Conservation (phyloP, 108 stramenopile species). For the Stephanodiscus triporus region DNA sequence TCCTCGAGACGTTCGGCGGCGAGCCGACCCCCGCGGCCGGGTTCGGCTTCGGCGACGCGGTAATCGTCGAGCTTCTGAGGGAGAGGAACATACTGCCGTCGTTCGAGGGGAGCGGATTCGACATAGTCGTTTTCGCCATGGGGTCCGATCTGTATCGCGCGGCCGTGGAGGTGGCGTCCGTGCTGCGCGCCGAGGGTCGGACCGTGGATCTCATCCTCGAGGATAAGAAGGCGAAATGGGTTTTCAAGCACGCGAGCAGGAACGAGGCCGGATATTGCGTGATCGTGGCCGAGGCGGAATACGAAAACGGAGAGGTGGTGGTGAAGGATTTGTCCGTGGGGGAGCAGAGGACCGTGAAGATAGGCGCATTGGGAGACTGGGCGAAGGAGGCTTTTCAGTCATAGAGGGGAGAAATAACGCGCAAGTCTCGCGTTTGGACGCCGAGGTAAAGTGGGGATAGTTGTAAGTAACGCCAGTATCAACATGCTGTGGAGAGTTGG, state of each 20-base stretch:
- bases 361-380: slow-evolving; percentile 63
- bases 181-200: slow-evolving; percentile 76
- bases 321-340: slow-evolving; percentile 81
- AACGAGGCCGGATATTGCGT: slow-evolving; percentile 85
- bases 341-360: slow-evolving; percentile 66
- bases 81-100: slow-evolving; percentile 89
- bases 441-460: too few species aligned
- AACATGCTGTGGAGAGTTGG: too few species aligned
- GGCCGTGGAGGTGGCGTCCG: slow-evolving; percentile 68
- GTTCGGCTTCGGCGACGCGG: slow-evolving; percentile 99
- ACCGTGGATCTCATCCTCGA: slow-evolving; percentile 92
- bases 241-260: slow-evolving; percentile 94
- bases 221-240: slow-evolving; percentile 93
- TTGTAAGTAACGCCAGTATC: too few species aligned
- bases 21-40: slow-evolving; percentile 94
- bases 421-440: too few species aligned
- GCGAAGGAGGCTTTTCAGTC: slow-evolving; percentile 21
- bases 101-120: slow-evolving; percentile 73
- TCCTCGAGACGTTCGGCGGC: slow-evolving; percentile 95
- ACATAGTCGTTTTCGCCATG: slow-evolving; percentile 89
- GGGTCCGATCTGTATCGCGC: slow-evolving; percentile 60
- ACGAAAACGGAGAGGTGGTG: slow-evolving; percentile 78
- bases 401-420: background rate
- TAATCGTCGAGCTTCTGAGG: slow-evolving; percentile 95
- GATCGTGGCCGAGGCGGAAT: slow-evolving; percentile 90